Base-by-base conservation (phyloP, 1,284 basidiomycete genomes). In the Puccinia hordei region DNA sequence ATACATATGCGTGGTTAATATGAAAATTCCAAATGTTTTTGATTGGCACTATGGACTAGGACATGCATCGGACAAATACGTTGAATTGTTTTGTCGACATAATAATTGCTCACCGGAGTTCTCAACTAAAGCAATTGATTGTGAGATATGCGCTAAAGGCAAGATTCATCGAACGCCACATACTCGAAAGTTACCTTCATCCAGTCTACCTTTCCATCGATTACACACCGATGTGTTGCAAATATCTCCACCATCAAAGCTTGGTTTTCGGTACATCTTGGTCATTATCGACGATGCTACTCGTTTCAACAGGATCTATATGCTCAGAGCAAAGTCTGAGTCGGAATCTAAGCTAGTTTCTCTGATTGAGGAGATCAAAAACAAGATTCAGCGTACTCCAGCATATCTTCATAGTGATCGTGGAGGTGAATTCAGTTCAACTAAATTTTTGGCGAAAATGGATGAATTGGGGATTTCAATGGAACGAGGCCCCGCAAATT, bases 11-110 rank as follows among this genome's bases (percentile, higher is more conserved):
- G n/a, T n/a, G n/a, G n/a, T n/a, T n/a, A n/a, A n/a, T n/a, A n/a
- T n/a, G n/a, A n/a, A n/a, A n/a, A n/a, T n/a, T n/a, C n/a, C n/a
- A n/a, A n/a, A n/a, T n/a, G n/a, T n/a, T n/a, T n/a, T n/a, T n/a
- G n/a, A n/a, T n/a, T n/a, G n/a, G n/a, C n/a, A n/a, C n/a, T 65
- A 65, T n/a, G 30, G 49, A 9, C 30, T n/a, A 41, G 71, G 71
- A n/a, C 71, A 57, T 57, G 27, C 71, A 10, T 73, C 71, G 4
- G 30, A 73, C 17, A 24, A 35, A 38, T 73, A 73, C n/a, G 44
- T 73, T 19, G 49, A 55, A 8, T 15, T 27, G 0, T 57, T 73
- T 24, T n/a, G 9, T 22, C 9, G 24, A 5, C 66, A 49, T 4
- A 69, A 69, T 24, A 27, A 49, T 22, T 9, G 15, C 5, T 3